phyloP scores from a whole-genome alignment of 2,329 filamentous ascomycete species.

The Colletotrichum theobromicola region DNA sequence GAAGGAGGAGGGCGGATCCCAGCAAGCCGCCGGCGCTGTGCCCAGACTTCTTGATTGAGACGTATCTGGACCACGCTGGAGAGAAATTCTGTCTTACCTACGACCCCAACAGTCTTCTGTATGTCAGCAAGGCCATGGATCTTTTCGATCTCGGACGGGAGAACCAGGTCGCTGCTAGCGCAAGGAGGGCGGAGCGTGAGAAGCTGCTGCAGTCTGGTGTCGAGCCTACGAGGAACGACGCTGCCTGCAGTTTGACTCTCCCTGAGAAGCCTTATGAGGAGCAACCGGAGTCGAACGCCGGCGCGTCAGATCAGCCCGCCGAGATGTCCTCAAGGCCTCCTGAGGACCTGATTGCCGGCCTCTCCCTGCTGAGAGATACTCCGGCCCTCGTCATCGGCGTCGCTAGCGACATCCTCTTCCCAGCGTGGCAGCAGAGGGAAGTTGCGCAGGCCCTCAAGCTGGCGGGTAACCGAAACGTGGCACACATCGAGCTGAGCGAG shows the following conservation, averaged over 20 bases:
- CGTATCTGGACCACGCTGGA: conserved; percentile 95
- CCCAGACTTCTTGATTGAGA: conserved; percentile 96
- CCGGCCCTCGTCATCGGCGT: conserved; percentile 92
- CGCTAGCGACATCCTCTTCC: conserved; percentile 94
- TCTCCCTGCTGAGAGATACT: conserved; percentile 74
- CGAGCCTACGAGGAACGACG: conserved; percentile 38
- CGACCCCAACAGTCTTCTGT: conserved; percentile 92
- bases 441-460: conserved; percentile 82
- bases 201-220: conserved; percentile 58
- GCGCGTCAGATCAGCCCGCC: conserved; percentile 33
- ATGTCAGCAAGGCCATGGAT: conserved; percentile 99
- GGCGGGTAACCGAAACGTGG: conserved; percentile 80
- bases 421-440: conserved; percentile 97
- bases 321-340: conserved; percentile 63
- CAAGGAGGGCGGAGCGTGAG: conserved; percentile 66
- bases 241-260: conserved; percentile 79
- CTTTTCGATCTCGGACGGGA: conserved; percentile 86
- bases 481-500: conserved; percentile 90
- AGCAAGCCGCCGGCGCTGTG: conserved; percentile 90
- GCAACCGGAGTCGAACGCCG: conserved; percentile 60
- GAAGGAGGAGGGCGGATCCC: conserved; percentile 83
- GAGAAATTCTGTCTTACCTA: conserved; percentile 99
- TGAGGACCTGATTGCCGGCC: conserved; percentile 78
- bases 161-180: conserved; percentile 67
- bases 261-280: conserved; percentile 88